Evolutionary conservation across 106 monocot species (phyloP), one percentile per base, ranked within the genome.

Genomic region (Dendrobium catenatum): DNA sequence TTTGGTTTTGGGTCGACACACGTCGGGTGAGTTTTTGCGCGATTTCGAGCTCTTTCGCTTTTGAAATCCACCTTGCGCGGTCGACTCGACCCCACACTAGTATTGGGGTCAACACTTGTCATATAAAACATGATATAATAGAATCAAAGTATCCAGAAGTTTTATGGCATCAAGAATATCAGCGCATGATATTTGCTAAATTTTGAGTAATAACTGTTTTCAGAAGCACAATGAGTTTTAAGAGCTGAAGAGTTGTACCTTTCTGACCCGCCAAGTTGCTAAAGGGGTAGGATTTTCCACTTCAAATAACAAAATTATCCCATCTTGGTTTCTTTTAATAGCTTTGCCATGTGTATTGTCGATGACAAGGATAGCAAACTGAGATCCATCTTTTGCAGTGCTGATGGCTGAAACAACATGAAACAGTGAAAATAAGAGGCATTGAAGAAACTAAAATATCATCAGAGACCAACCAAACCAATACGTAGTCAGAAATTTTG

Each of bases 291-390:
- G 95, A 73, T 82, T 77, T 79, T 89, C 84, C 43, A 78, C 86
- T 43, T 91, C 79, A 79, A 98, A 95, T 76, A 98, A 74, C 80
- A 93, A 81, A 79, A 98, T 88, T 18, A 95, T 29, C 26, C 98
- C 98, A 84, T 93, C 87, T 79, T 79, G 80, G 4, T 87, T 83
- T 56, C 66, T 80, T 3, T 79, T 41, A 24, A 37, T 20, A 42
- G 81, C 68, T 70, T 70, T 37, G 22, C 24, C n/a, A 26, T 26
- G n/a, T 26, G 26, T 6, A 55, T 59, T 85, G 33, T 77, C 40
- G 55, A 85, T 82, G n/a, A 77, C 90, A 9, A 97, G 86, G 15
- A 93, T 83, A 80, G 98, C 95, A 98, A 98, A 93, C 4, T 87
- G 82, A 77, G 87, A 78, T 56, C 82, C 88, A 92, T 83, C 86